Evolutionary conservation across 352 stramenopile species (phyloP).

Genomic region (Phytopythium cucurbitacearum): DNA sequence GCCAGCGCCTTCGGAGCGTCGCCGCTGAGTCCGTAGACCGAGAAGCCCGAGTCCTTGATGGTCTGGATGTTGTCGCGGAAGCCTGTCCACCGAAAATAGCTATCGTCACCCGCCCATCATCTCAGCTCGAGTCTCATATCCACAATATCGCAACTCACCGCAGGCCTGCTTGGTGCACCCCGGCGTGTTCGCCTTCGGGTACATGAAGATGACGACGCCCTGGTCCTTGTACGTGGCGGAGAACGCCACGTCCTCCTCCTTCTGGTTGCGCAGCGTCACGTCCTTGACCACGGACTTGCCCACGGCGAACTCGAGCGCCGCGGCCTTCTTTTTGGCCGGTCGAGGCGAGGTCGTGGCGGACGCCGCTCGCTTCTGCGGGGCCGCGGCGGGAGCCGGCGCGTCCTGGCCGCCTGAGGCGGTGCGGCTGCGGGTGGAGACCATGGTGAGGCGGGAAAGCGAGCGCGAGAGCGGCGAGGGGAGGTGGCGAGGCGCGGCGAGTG

Average conservation of each 20-base stretch:
- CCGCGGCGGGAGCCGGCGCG: conserved; percentile 12
- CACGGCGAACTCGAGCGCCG: conserved; percentile 46
- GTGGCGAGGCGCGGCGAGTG: not conserved
- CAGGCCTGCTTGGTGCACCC: conserved; percentile 88
- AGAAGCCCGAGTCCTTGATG: conserved; percentile 77
- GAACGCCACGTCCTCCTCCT: conserved; percentile 50
- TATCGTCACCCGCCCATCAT: conserved; percentile 4
- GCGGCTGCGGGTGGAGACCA: conserved; percentile 59
- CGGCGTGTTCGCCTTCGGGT: conserved; percentile 79
- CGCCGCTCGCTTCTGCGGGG: conserved; percentile 24
- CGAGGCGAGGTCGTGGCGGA: conserved; percentile 16
- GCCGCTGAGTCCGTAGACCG: conserved; percentile 74
- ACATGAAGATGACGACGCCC: conserved; percentile 89
- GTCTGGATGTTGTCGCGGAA: conserved; percentile 84
- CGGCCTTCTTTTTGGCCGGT: conserved; percentile 43
- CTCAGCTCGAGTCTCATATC: conserved; percentile 5
- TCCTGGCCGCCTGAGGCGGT: conserved; percentile 16
- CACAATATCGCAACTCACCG: conserved; percentile 24
- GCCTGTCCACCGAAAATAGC: conserved; percentile 22
- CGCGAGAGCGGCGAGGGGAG: not conserved
- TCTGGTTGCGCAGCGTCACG: conserved; percentile 71
- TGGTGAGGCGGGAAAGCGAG: conserved; percentile 7
- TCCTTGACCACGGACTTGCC: conserved; percentile 52
- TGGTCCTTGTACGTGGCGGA: conserved; percentile 70
- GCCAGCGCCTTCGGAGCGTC: conserved; percentile 67